Evolutionary conservation across 345 rosid genomes (phyloP), one percentile per base, ranked within the genome.

Genomic region (Eucalyptus shirleyi): DNA sequence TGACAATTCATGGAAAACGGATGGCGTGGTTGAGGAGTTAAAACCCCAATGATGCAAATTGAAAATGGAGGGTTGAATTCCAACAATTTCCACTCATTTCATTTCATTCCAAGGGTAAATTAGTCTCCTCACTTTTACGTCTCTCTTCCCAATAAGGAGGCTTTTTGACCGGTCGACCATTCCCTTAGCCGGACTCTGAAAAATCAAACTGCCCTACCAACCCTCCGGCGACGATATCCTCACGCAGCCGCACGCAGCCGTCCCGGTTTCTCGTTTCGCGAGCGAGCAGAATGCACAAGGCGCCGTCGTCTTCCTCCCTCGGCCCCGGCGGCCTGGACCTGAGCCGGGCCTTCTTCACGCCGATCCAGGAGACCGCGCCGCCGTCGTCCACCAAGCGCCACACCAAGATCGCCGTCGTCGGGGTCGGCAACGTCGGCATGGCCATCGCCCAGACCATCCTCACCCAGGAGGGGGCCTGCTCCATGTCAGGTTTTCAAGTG

Each of bases 351-450:
- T 97, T 97, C 93, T 97, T 98, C 95, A 93, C 91, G 88, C 95
- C 95, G 88, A 94, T 97, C 89, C 90, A 87, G 21, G 90, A 92
- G 88, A 72, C 96, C 2, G 93, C 93, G 42, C 94, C 98, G 3
- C 93, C 96, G 4, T 93, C 96, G 81, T 90, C 95, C 12, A 90
- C 97, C 89, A 94, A 87, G 77, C 97, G 37, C 37, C 37, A 91
- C 87, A 94, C 95, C 90, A 97, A 98, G 90, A 88, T 98, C 93
- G 95, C 99, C 90, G 98, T 98, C 90, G 86, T 98, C 65, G 99
- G 99, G 49, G 92, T 93, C 49, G 99, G 99, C 12, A 98, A 98
- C 92, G 99, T 98, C 56, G 99, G 99, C 8, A 97, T 98, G 99
- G 99, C 99, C 89, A 95, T 97, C 45, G 99, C 99, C 90, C 99